Percentiles rank a stretch among this genome's conserved stretches.
phyloP scores from a whole-genome alignment of 2,329 filamentous ascomycete genomes.

The Thelonectria blattea region DNA sequence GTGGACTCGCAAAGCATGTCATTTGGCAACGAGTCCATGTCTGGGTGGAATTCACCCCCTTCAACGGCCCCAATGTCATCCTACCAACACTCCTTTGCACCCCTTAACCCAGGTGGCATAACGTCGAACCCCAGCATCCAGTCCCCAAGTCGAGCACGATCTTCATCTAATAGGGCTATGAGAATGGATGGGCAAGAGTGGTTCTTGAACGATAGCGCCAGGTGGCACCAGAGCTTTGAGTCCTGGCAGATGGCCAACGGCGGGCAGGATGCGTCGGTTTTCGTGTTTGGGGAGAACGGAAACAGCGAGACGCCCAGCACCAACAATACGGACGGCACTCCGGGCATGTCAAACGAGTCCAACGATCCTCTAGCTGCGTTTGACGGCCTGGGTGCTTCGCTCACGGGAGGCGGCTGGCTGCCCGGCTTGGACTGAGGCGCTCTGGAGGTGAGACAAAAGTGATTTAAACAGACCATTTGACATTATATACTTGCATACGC shows the following conservation, averaged over 20 bases:
- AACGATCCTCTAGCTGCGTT: constrained; percentile 38
- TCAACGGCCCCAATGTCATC: constrained; percentile 29
- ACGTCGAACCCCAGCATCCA: constrained; percentile 20
- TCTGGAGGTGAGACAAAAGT: background rate
- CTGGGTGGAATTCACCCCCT: constrained; percentile 35
- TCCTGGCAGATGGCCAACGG: constrained; percentile 53
- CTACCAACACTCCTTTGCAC: constrained; percentile 32
- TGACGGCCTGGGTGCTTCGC: constrained; percentile 42
- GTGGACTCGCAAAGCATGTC: constrained; percentile 31
- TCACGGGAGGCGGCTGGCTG: constrained; percentile 44
- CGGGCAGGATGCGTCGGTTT: constrained; percentile 36
- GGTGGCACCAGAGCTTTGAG: constrained; percentile 64
- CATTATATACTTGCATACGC: background rate
- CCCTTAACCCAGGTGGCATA: constrained; percentile 27
- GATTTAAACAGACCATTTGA: background rate
- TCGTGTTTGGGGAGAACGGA: constrained; percentile 38
- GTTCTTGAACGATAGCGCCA: constrained; percentile 63
- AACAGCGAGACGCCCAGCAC: constrained; percentile 29
- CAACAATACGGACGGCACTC: constrained; percentile 24
- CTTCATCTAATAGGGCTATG: constrained; percentile 29
- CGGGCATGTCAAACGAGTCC: constrained; percentile 27
- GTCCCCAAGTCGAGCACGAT: constrained; percentile 31
- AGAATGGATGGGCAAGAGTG: constrained; percentile 61
- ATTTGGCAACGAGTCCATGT: constrained; percentile 35
- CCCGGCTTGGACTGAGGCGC: constrained; percentile 43